Evolutionary conservation across 257 asterid species (phyloP).

Genomic region (Euphrasia confusa): DNA sequence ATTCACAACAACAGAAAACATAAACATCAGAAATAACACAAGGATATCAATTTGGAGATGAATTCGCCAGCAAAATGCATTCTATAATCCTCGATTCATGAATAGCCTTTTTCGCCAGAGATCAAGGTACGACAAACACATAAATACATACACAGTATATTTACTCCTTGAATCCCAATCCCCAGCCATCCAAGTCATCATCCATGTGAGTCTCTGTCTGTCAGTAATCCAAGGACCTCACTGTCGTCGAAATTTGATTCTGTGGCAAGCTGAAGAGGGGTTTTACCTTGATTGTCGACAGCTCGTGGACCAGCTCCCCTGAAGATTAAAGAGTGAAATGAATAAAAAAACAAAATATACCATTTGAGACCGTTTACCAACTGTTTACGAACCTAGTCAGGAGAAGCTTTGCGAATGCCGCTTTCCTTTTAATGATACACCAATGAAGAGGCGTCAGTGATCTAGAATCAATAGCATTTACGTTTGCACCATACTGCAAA

Average conservation of each 20-base stretch:
- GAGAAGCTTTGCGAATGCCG: slow-evolving; percentile 69
- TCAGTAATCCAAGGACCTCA: slow-evolving; percentile 62
- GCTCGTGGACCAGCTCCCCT: slow-evolving; percentile 92
- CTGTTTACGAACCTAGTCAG: slow-evolving; percentile 54
- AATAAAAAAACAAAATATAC: neutral
- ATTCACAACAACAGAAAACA: neutral
- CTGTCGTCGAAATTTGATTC: slow-evolving; percentile 58
- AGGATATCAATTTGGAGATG: neutral
- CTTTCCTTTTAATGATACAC: slow-evolving; percentile 60
- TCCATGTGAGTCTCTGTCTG: slow-evolving; percentile 50
- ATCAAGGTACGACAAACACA: slow-evolving; percentile 26
- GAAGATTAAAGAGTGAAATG: slow-evolving; percentile 24
- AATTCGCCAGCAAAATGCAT: neutral
- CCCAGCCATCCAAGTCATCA: slow-evolving; percentile 25
- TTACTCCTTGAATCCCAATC: slow-evolving; percentile 23
- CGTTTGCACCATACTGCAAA: slow-evolving; percentile 82
- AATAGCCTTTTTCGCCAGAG: slow-evolving; percentile 16
- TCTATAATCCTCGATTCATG: slow-evolving; percentile 17
- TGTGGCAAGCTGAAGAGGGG: slow-evolving; percentile 49
- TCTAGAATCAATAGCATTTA: slow-evolving; percentile 69
- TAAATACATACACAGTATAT: slow-evolving; percentile 47
- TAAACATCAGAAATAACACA: neutral
- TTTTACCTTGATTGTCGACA: slow-evolving; percentile 57
- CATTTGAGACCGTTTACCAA: neutral
- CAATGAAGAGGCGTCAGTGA: slow-evolving; percentile 77